A percentile compares a stretch with the other conserved stretches of the same genome.
phyloP scores from a whole-genome alignment of 441 rosid genomes.

The Theobroma grandiflorum region DNA sequence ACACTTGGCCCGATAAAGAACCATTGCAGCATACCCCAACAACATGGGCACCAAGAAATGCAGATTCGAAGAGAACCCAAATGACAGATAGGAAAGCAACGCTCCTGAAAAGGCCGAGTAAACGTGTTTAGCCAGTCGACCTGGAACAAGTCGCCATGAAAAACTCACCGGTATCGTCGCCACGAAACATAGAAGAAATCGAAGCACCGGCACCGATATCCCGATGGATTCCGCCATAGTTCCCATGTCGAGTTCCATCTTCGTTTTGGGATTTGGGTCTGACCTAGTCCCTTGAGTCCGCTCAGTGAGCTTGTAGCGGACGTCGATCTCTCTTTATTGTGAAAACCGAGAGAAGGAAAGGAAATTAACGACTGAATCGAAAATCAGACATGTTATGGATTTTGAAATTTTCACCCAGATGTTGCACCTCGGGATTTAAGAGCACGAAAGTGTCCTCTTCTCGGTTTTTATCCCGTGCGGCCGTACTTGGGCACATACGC shows the following conservation, averaged over 20 bases:
- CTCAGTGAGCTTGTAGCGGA: not conserved
- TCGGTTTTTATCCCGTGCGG: not conserved
- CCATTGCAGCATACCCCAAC: slow-evolving; percentile 81
- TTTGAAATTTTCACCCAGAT: not conserved
- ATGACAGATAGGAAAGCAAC: slow-evolving; percentile 82
- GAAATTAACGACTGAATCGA: not conserved
- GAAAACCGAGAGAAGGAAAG: not conserved
- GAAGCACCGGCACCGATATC: slow-evolving; percentile 82
- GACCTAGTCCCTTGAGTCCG: not conserved
- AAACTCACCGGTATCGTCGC: slow-evolving; percentile 85
- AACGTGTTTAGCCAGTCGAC: slow-evolving; percentile 64
- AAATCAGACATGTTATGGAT: not conserved
- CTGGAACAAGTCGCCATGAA: slow-evolving; percentile 72
- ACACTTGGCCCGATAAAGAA: slow-evolving; percentile 64
- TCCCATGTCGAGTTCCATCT: slow-evolving; percentile 51
- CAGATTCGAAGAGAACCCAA: slow-evolving; percentile 90
- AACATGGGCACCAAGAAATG: slow-evolving; percentile 90
- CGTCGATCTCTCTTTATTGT: not conserved
- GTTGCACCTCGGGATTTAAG: not conserved
- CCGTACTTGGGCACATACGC: not conserved
- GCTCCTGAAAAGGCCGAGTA: slow-evolving; percentile 76
- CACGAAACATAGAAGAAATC: slow-evolving; percentile 87
- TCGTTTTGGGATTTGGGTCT: slow-evolving; percentile 23
- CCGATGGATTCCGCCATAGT: slow-evolving; percentile 83
- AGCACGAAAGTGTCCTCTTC: not conserved